Percentiles rank a stretch among this genome's conserved stretches.
Evolutionary conservation across 495 filamentous ascomycete genomes (phyloP).

Genomic region (Ascodesmis nigricans): DNA sequence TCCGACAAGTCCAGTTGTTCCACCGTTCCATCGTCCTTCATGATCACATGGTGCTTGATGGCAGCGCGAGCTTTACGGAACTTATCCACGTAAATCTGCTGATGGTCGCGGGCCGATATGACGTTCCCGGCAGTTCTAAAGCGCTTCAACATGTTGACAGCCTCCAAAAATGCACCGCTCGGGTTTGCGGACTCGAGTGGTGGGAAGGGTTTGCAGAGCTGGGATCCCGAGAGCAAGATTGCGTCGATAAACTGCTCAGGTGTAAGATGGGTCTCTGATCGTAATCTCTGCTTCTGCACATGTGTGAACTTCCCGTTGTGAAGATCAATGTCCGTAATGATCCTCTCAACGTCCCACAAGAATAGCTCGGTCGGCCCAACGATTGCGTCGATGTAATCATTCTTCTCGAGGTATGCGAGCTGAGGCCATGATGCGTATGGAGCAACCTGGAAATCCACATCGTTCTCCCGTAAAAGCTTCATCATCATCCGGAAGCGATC

Average conservation of each 20-base stretch:
- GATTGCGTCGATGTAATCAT: constrained; percentile 50
- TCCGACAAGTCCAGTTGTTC: constrained; percentile 44
- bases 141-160: constrained; percentile 16
- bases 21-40: constrained; percentile 52
- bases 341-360: constrained; percentile 62
- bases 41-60: constrained; percentile 66
- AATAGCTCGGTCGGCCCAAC: constrained; percentile 74
- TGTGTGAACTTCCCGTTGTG: constrained; percentile 42
- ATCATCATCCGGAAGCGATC: constrained; percentile 55
- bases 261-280: constrained; percentile 45
- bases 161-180: constrained; percentile 10
- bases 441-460: constrained; percentile 60
- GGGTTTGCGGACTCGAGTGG: constrained; percentile 33
- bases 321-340: constrained; percentile 61
- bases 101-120: constrained; percentile 44
- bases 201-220: constrained; percentile 56
- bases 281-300: constrained; percentile 46
- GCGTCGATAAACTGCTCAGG: constrained; percentile 62
- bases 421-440: constrained; percentile 81
- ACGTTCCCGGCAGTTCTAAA: constrained; percentile 36
- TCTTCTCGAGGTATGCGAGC: constrained; percentile 63
- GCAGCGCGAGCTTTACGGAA: constrained; percentile 65
- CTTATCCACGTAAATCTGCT: constrained; percentile 57
- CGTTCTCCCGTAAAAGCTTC: constrained; percentile 41
- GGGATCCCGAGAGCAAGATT: constrained; percentile 62